These are phyloP conservation scores for Candida dajiaensis DNA, from an alignment of 805 yeast genomes.

Conservation along the genomic window DNA sequence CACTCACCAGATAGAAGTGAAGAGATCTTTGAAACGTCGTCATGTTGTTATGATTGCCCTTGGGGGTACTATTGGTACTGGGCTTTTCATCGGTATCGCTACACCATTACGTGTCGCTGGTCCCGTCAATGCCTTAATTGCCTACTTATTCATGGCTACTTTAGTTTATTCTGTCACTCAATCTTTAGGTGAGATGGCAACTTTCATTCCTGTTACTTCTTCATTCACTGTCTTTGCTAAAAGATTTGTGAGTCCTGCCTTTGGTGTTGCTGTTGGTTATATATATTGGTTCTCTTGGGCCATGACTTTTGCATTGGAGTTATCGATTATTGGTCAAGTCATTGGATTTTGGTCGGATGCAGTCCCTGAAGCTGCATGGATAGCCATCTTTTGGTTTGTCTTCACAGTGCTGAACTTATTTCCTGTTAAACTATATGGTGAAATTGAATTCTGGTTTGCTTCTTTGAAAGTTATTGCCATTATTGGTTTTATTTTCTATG, in stretches of 20 bases:
- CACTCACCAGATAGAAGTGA: conserved; percentile 3
- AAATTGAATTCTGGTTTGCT: conserved; percentile 7
- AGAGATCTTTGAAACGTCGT: conserved; percentile 7
- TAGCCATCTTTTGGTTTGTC: conserved; percentile 5
- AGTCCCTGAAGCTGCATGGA: conserved; percentile 5
- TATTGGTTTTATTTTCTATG: conserved; percentile 5
- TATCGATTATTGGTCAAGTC: conserved; percentile 6
- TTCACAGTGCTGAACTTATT: conserved; percentile 3
- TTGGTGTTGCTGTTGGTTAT: conserved; percentile 6
- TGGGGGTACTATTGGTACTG: conserved; percentile 9
- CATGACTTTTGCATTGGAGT: conserved; percentile 6
- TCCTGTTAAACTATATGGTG: conserved; percentile 8
- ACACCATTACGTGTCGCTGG: conserved; percentile 5
- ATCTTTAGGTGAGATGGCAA: conserved; percentile 8
- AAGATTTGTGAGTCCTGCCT: conserved; percentile 5
- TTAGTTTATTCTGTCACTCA: conserved; percentile 6
- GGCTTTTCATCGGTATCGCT: conserved; percentile 5
- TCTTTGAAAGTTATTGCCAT: conserved; percentile 7
- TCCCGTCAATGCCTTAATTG: conserved; percentile 6
- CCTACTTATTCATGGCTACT: conserved; percentile 5
- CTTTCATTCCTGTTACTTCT: conserved; percentile 7
- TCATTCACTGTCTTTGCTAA: conserved; percentile 7
- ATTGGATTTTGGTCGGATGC: conserved; percentile 6
- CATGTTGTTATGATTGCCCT: conserved; percentile 8
- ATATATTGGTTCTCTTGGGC: conserved; percentile 9